phyloP scores from a whole-genome alignment of 352 stramenopile genomes.

The Globisporangium cederbergense region DNA sequence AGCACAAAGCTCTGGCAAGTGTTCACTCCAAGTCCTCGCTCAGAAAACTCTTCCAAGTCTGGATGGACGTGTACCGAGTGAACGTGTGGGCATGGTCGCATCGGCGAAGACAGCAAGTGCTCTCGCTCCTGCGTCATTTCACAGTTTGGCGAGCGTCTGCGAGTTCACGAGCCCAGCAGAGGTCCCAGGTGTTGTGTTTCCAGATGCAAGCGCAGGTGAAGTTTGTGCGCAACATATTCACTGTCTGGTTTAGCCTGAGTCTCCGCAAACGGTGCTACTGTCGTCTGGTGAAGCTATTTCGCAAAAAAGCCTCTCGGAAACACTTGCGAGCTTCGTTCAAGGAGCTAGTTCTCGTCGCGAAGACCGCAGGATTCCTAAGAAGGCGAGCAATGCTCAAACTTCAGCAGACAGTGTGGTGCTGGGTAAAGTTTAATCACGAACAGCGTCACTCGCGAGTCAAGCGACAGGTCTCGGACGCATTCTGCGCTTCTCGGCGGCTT shows the following conservation, averaged over 20 bases:
- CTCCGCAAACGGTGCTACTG: slow-evolving; percentile 32
- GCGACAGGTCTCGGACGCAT: slow-evolving; percentile 1
- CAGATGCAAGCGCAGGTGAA: slow-evolving; percentile 17
- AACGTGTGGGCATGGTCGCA: slow-evolving; percentile 6
- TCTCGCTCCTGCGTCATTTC: slow-evolving; percentile 3
- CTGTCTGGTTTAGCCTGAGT: slow-evolving; percentile 25
- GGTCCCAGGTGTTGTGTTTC: background rate
- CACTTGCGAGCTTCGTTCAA: slow-evolving; percentile 18
- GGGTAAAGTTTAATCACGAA: slow-evolving; percentile 1
- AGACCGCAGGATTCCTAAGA: slow-evolving; percentile 12
- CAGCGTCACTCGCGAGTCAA: background rate
- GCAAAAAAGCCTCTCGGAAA: slow-evolving; percentile 28
- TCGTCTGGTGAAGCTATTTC: slow-evolving; percentile 40
- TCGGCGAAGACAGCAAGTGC: background rate
- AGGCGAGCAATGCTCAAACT: slow-evolving; percentile 7
- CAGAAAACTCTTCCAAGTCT: background rate
- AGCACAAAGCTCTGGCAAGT: background rate
- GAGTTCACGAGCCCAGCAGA: background rate
- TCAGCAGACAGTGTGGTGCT: slow-evolving; percentile 4
- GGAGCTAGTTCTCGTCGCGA: slow-evolving; percentile 16
- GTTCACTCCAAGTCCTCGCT: background rate
- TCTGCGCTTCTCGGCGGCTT: slow-evolving; percentile 12
- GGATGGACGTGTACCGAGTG: slow-evolving; percentile 8
- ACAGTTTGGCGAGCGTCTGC: slow-evolving; percentile 3
- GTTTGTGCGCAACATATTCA: slow-evolving; percentile 15